Evolutionary conservation across 345 rosid species (phyloP).

Genomic region (Pelargonium nanum): DNA sequence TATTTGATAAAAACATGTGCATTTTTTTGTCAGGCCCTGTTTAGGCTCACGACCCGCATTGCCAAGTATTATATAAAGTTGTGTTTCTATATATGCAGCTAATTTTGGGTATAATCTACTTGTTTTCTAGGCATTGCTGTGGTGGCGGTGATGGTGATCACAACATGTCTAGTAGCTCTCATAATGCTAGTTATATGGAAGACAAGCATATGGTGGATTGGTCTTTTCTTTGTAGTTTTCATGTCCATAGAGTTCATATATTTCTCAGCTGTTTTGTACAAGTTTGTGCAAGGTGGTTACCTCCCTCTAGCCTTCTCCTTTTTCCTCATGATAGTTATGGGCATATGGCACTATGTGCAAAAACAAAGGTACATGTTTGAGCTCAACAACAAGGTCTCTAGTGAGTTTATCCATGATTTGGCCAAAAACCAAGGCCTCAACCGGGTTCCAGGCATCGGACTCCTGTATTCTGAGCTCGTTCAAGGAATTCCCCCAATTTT

Average conservation of each 20-base stretch:
- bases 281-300: conserved; percentile 53
- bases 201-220: conserved; percentile 30
- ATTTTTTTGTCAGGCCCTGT: too few species aligned
- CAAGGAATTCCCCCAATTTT: conserved; percentile 73
- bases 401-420: conserved; percentile 28
- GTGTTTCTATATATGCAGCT: too few species aligned
- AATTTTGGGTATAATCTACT: background rate
- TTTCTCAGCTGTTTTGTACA: conserved; percentile 43
- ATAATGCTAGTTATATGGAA: conserved; percentile 73
- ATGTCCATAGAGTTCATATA: conserved; percentile 31
- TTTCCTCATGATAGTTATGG: conserved; percentile 41
- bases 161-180: conserved; percentile 43
- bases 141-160: conserved; percentile 53
- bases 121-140: conserved; percentile 43
- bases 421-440: conserved; percentile 25
- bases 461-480: conserved; percentile 63
- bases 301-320: conserved; percentile 38
- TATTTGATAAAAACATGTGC: too few species aligned
- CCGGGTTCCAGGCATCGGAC: conserved; percentile 54
- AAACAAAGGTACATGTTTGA: conserved; percentile 37
- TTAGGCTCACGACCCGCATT: too few species aligned
- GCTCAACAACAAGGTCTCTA: conserved; percentile 48
- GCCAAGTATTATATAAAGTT: too few species aligned
- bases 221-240: conserved; percentile 30
- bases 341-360: conserved; percentile 58